Conservation (phyloP, 2,329 filamentous ascomycete species). For the Botrytis fragariae region DNA sequence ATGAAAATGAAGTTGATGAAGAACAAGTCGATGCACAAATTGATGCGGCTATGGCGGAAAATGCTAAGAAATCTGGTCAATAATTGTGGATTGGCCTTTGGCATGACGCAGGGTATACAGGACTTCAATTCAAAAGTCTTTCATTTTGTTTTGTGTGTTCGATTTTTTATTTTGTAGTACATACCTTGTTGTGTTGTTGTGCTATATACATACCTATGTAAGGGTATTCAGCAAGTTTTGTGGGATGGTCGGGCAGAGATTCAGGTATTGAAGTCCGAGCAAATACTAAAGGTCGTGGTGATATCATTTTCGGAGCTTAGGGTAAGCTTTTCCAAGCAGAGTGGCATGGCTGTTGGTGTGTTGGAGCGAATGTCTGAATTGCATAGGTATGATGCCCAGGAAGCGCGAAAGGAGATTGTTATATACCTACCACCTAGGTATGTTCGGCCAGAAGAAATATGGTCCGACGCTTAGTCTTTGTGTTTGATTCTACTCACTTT, state of each 20-base stretch:
- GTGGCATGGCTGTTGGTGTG: not conserved
- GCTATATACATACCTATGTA: constrained; percentile 5
- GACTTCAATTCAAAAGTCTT: constrained; percentile 9
- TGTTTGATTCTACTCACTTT: not conserved
- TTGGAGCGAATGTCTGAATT: not conserved
- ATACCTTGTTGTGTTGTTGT: not conserved
- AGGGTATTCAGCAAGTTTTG: not conserved
- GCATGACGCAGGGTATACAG: not conserved
- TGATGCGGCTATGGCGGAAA: constrained; percentile 37
- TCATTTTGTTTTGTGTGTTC: not conserved
- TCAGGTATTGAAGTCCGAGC: not conserved
- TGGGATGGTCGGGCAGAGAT: not conserved
- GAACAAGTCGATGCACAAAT: constrained; percentile 36
- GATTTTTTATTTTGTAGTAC: not conserved
- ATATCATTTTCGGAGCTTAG: not conserved
- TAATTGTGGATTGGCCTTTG: constrained; percentile 20
- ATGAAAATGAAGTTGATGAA: constrained; percentile 26
- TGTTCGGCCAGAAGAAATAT: not conserved
- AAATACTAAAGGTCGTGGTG: not conserved
- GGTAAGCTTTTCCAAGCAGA: not conserved
- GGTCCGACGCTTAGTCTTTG: not conserved
- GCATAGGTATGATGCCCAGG: not conserved
- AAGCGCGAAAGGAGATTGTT: not conserved
- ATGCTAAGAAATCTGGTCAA: constrained; percentile 36
- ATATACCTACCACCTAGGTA: not conserved